Percentiles rank a stretch among this genome's conserved stretches.
phyloP scores from a whole-genome alignment of 306 rosid species.

The Rosa multiflora region DNA sequence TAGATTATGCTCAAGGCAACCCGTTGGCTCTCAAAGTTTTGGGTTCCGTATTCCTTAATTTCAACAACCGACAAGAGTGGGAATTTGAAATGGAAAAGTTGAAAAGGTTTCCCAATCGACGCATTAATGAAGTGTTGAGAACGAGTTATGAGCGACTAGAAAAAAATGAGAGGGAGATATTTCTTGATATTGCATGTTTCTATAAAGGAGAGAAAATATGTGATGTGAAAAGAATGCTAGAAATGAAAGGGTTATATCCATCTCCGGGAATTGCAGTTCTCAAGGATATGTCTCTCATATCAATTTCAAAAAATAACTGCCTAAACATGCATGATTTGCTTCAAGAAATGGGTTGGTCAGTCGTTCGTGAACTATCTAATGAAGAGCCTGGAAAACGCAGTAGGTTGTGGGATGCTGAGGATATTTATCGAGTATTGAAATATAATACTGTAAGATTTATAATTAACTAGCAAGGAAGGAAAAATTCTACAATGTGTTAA shows the following conservation, averaged over 20 bases:
- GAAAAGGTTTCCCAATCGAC: conserved; percentile 5
- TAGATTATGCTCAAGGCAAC: not conserved
- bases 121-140: conserved; percentile 10
- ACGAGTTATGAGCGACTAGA: conserved; percentile 24
- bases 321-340: conserved; percentile 41
- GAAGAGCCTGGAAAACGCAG: conserved; percentile 10
- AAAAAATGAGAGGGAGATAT: conserved; percentile 22
- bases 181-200: conserved; percentile 33
- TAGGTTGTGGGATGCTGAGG: conserved; percentile 19
- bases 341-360: conserved; percentile 30
- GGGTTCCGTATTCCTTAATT: not conserved
- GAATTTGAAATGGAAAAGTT: not conserved
- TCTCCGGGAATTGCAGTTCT: conserved; percentile 32
- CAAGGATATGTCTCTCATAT: conserved; percentile 37
- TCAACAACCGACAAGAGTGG: conserved; percentile 10
- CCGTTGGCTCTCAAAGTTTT: conserved; percentile 24
- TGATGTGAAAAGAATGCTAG: conserved; percentile 16
- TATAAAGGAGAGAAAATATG: conserved; percentile 35
- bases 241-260: conserved; percentile 22
- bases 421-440: conserved; percentile 29
- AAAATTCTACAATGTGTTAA: too few relatives aligned
- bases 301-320: not conserved
- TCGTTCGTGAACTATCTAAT: conserved; percentile 23
- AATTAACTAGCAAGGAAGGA: not conserved
- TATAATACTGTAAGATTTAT: conserved; percentile 11